These are phyloP conservation scores for Sistotremastrum niveocremeum DNA, from an alignment of 768 basidiomycete genomes.

Conservation along the genomic window DNA sequence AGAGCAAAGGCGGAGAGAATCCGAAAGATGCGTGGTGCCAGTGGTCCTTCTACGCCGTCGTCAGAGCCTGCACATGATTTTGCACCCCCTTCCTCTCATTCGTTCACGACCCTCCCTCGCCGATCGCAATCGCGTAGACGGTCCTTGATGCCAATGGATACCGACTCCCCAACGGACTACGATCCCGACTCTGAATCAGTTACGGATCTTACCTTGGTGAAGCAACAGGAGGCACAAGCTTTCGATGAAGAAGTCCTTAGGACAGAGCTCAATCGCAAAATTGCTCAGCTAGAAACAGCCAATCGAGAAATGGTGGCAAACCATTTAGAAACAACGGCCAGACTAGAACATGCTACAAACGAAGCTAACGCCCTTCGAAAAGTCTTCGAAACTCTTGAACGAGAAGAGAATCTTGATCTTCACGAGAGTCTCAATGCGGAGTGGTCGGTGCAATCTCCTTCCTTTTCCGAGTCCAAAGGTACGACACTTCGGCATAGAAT, in stretches of 20 bases:
- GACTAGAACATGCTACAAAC: no score
- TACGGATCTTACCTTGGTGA: constrained; percentile 9
- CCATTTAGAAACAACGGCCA: constrained; percentile 12
- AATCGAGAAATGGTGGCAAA: constrained; percentile 54
- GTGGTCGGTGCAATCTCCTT: no score
- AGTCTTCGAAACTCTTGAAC: no score
- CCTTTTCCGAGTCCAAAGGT: no score
- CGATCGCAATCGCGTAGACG: no score
- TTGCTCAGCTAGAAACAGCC: constrained; percentile 62
- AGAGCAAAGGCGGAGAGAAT: constrained; percentile 33
- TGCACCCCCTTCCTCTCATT: constrained; percentile 28
- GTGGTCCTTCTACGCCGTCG: constrained; percentile 9
- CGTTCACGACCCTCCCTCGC: background rate
- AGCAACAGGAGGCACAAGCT: constrained; percentile 7
- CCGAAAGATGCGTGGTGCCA: constrained; percentile 33
- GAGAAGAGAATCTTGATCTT: no score
- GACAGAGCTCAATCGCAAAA: constrained; percentile 59
- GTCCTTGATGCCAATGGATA: background rate
- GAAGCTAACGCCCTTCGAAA: no score
- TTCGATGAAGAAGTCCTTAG: constrained; percentile 34
- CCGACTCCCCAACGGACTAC: background rate
- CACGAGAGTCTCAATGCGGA: no score
- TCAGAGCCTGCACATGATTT: constrained; percentile 36
- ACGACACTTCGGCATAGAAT: no score
- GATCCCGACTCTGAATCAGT: background rate